phyloP scores from a whole-genome alignment of 2,329 filamentous ascomycete genomes.

The Metarhizium brunneum region DNA sequence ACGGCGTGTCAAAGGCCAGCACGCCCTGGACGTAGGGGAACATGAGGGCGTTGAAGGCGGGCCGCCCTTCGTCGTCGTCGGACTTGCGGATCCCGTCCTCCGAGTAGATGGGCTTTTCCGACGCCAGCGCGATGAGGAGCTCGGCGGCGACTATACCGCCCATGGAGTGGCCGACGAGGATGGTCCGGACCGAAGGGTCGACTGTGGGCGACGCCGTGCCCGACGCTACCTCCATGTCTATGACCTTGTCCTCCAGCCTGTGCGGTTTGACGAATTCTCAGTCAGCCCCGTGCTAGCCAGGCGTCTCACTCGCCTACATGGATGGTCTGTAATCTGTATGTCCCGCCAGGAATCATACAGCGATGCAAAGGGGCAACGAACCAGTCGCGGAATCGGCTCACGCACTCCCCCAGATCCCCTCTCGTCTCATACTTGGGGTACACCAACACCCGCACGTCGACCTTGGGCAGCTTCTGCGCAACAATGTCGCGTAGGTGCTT shows the following conservation, averaged over 20 bases:
- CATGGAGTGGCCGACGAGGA: conserved; percentile 84
- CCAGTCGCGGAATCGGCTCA: conserved; percentile 69
- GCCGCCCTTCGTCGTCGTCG: conserved; percentile 17
- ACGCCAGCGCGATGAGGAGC: conserved; percentile 63
- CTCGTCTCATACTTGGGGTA: conserved; percentile 79
- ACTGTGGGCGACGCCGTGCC: conserved; percentile 74
- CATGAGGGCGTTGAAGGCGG: conserved; percentile 57
- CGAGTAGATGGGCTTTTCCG: conserved; percentile 43
- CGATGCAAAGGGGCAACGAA: conserved; percentile 20
- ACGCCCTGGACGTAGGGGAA: conserved; percentile 90
- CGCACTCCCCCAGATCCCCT: conserved; percentile 63
- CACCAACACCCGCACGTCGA: conserved; percentile 58
- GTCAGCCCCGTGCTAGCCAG: background rate
- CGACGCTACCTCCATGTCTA: conserved; percentile 83
- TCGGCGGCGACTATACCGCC: conserved; percentile 92
- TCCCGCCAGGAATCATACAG: background rate
- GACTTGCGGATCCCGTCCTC: conserved; percentile 30
- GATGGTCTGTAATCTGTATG: background rate
- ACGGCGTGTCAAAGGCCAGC: conserved; percentile 91
- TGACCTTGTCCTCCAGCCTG: conserved; percentile 84
- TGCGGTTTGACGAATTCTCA: background rate
- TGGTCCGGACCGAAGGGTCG: conserved; percentile 72
- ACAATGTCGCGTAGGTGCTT: conserved; percentile 58
- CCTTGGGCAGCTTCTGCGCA: conserved; percentile 55
- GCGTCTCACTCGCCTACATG: background rate